Base-by-base conservation (phyloP, 345 rosid species). In the Microcos paniculata region DNA sequence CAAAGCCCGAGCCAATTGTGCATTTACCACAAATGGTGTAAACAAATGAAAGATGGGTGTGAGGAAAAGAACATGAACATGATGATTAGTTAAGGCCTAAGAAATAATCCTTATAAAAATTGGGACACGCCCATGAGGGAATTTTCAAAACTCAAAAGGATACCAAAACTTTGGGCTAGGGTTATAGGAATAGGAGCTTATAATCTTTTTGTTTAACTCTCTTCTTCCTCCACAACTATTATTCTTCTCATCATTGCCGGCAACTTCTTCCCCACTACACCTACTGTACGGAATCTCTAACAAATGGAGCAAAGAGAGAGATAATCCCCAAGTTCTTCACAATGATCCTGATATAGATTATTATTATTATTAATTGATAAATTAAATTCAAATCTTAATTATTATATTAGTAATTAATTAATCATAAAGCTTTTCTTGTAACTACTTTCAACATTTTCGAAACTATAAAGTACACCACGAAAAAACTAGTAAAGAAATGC, bases 241-340 rank as follows among this genome's bases (percentile, higher is more conserved):
- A 42, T 24, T 58, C 42, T 45, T 31, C 57, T 74, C 77, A 62
- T 74, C 62, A 74, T 74, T 62, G 33, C 58, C 14, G 0, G 3
- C 63, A 6, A 23, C 63, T 8, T 24, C 62, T 26, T 24, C 35
- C 75, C 49, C 31, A 23, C 48, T 57, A 56, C 75, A 24, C 63
- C 63, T 6, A 56, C 21, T 28, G 72, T 18, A 4, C 14, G 12
- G 38, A 24, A 23, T 49, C 59, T 70, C 45, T 19, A 49, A 48
- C 42, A 28, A 48, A 69, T 69, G 43, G 30, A 28, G 42, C 21
- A 24, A 11, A 45, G 43, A 30, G 10, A 69, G 7, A 66, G 55
- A 38, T 38, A 14, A 35, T 62, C 21, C n/a, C 71, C 15, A 68
- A 26, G 23, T 64, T 5, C 15, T 35, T 35, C 40, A 35, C 40